Percentiles rank a stretch among this genome's conserved stretches.
Conservation (phyloP, 345 rosid genomes). For the Balakata baccata region DNA sequence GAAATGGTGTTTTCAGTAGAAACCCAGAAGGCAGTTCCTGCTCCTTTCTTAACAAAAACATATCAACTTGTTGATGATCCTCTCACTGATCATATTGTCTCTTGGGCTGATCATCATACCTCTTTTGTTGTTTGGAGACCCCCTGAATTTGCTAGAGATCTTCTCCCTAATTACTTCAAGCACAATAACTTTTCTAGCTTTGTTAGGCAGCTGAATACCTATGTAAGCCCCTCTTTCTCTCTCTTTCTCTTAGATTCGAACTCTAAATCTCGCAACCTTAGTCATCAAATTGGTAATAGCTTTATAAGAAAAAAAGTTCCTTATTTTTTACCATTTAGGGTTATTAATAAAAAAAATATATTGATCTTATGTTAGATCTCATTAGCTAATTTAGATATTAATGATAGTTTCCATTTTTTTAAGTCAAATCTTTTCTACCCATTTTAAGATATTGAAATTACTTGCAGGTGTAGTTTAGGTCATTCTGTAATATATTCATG, state of each 20-base stretch:
- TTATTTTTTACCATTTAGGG: too few relatives aligned
- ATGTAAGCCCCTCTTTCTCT: constrained; percentile 12
- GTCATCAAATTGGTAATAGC: too few relatives aligned
- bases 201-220: constrained; percentile 28
- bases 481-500: too few relatives aligned
- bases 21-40: constrained; percentile 39
- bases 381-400: too few relatives aligned
- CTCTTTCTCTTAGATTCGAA: neutral
- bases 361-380: too few relatives aligned
- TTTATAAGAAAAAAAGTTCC: too few relatives aligned
- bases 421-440: too few relatives aligned
- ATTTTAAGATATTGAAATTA: too few relatives aligned
- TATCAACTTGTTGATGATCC: constrained; percentile 60
- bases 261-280: too few relatives aligned
- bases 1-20: constrained; percentile 34
- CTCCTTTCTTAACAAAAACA: constrained; percentile 60
- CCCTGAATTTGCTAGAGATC: constrained; percentile 52
- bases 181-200: constrained; percentile 30
- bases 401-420: too few relatives aligned
- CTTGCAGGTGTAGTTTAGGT: too few relatives aligned
- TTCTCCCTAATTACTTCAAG: constrained; percentile 31
- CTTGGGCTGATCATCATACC: constrained; percentile 53
- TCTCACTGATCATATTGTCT: constrained; percentile 53
- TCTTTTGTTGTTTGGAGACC: constrained; percentile 61
- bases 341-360: too few relatives aligned